phyloP scores from a whole-genome alignment of 352 stramenopile genomes.

The Phytophthora ramorum region DNA sequence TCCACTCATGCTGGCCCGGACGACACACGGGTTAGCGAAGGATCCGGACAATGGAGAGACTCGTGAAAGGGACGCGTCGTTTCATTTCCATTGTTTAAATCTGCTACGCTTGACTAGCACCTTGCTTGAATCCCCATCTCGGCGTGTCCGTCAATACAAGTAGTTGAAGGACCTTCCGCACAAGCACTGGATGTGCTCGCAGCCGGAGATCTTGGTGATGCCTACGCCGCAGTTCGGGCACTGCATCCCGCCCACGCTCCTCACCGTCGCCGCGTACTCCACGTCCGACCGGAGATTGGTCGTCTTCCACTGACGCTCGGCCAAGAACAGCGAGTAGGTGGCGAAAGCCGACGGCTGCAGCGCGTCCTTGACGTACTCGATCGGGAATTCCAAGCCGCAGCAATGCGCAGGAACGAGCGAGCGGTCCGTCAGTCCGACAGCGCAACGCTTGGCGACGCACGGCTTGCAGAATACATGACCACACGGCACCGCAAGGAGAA shows the following conservation, averaged over 20 bases:
- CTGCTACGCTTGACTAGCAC: not conserved
- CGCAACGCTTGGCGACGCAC: constrained; percentile 38
- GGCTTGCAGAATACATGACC: constrained; percentile 37
- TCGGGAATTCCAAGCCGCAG: constrained; percentile 66
- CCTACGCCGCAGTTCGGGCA: constrained; percentile 69
- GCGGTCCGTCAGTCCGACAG: constrained; percentile 46
- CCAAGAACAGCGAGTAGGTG: constrained; percentile 49
- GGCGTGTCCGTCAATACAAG: not conserved
- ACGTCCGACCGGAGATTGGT: constrained; percentile 54
- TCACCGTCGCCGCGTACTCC: constrained; percentile 55
- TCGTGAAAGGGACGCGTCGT: constrained; percentile 21
- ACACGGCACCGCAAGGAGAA: constrained; percentile 26
- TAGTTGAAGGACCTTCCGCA: constrained; percentile 32
- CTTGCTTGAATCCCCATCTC: not conserved
- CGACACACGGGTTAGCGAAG: constrained; percentile 3
- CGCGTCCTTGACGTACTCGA: constrained; percentile 38
- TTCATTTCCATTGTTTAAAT: constrained; percentile 30
- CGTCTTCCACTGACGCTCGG: constrained; percentile 44
- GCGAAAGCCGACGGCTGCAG: constrained; percentile 13
- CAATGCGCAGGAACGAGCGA: constrained; percentile 56
- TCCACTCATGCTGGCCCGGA: constrained; percentile 10
- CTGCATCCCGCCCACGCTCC: constrained; percentile 51
- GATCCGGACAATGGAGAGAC: constrained; percentile 18
- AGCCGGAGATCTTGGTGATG: constrained; percentile 52
- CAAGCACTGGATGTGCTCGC: constrained; percentile 42